These are phyloP conservation scores for Microthlaspi erraticum DNA, from an alignment of 345 rosid genomes.

Conservation along the genomic window DNA sequence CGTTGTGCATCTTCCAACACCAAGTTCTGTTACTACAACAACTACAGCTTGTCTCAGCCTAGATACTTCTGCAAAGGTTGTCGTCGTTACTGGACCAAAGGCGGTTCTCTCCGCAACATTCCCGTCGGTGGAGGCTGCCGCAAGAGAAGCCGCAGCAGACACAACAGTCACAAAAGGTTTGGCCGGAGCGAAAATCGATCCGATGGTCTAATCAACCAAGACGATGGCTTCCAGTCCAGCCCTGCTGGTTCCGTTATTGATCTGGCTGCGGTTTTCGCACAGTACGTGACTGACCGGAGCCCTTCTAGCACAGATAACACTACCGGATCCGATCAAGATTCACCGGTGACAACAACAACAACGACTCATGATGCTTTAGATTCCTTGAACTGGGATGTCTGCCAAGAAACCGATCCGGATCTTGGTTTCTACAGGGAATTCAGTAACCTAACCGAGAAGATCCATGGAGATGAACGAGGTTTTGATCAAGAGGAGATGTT, in stretches of 20 bases:
- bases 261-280: constrained; percentile 75
- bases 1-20: constrained; percentile 90
- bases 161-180: constrained; percentile 47
- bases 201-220: constrained; percentile 37
- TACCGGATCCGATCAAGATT: constrained; percentile 42
- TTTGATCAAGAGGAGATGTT: constrained; percentile 41
- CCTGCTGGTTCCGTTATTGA: constrained; percentile 51
- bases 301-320: constrained; percentile 40
- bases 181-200: constrained; percentile 28
- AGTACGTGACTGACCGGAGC: constrained; percentile 56
- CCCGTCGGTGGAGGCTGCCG: constrained; percentile 92
- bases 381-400: constrained; percentile 42
- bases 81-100: constrained; percentile 89
- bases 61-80: constrained; percentile 86
- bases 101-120: constrained; percentile 81
- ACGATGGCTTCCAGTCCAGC: constrained; percentile 30
- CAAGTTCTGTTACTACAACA: constrained; percentile 91
- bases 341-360: constrained; percentile 38
- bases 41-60: constrained; percentile 92
- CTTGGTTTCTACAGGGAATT: constrained; percentile 36
- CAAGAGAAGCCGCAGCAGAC: constrained; percentile 58
- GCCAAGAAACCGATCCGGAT: constrained; percentile 38
- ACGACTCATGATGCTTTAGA: constrained; percentile 32
- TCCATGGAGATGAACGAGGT: constrained; percentile 28
- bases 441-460: constrained; percentile 15